Evolutionary conservation across 495 filamentous ascomycete genomes (phyloP), one percentile per base, ranked within the genome.

Genomic region (Poronia punctata): DNA sequence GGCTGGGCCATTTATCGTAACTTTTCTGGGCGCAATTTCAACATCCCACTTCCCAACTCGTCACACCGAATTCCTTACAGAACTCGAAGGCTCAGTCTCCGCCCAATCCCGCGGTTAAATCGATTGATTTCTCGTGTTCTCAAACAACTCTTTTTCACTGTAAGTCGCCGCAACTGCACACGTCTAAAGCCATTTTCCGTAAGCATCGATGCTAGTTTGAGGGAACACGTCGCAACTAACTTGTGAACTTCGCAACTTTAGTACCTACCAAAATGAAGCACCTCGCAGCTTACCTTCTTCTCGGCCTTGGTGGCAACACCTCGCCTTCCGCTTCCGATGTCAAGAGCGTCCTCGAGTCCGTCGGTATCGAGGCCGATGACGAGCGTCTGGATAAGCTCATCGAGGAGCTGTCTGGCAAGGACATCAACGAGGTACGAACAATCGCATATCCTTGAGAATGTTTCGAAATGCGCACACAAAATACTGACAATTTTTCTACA

Each of bases 231-330:
- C 22, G 45, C 44, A 37, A 46, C 46, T 33, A 42, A 40, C 35
- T n/a, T n/a, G 67, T 53, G n/a, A n/a, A n/a, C n/a, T n/a, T n/a
- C n/a, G n/a, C n/a, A n/a, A n/a, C n/a, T n/a, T n/a, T n/a, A 66
- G 59, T 45, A 60, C 35, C 56, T 39, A 46, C 69, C 72, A 90
- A 82, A 86, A 98, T 98, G 92, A 98, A 97, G 89, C 82, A 97
- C 74, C 84, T 98, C 73, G 93, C 92, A 64, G 89, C 92, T 62
- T 98, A 95, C 81, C 86, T 98, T 58, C 92, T 98, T 65, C 83
- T 96, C 69, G 72, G 72, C 74, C 80, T 97, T 53, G 92, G 78
- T 61, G 92, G 92, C 73, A 98, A 97, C 76, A 73, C 76, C 72
- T 79, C 79, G 37, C 92, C 92, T 52, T 88, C 86, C 36, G 86